Conservation (phyloP, 441 rosid species). For the Pelargonium citronellum region DNA sequence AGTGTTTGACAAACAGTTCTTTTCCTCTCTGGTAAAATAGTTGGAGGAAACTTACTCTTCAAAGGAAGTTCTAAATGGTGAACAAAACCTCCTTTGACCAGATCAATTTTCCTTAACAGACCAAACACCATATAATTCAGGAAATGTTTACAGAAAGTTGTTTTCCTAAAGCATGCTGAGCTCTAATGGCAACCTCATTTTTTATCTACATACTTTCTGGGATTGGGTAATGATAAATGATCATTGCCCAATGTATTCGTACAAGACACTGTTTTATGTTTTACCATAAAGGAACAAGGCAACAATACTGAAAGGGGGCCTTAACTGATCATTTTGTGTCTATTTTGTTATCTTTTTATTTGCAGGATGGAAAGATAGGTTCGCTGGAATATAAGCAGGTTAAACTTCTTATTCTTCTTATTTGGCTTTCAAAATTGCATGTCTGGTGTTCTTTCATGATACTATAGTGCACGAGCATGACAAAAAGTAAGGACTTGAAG, state of each 20-base stretch:
- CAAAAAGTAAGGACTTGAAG: background rate
- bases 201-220: background rate
- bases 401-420: conserved; percentile 8
- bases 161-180: background rate
- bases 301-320: background rate
- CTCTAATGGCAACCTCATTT: background rate
- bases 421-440: background rate
- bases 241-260: background rate
- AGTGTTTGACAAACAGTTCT: too few relatives aligned
- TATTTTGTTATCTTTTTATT: conserved; percentile 13
- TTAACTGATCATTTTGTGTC: background rate
- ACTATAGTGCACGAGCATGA: background rate
- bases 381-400: conserved; percentile 90
- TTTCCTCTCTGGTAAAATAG: too few relatives aligned
- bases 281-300: background rate
- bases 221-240: background rate
- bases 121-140: background rate
- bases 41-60: too few relatives aligned
- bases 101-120: background rate
- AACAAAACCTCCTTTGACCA: background rate
- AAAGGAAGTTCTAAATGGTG: too few relatives aligned
- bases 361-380: conserved; percentile 80
- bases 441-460: background rate
- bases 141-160: background rate
- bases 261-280: background rate